These are phyloP conservation scores for Alternaria longipes DNA, from an alignment of 2,329 filamentous ascomycete species.

Conservation along the genomic window DNA sequence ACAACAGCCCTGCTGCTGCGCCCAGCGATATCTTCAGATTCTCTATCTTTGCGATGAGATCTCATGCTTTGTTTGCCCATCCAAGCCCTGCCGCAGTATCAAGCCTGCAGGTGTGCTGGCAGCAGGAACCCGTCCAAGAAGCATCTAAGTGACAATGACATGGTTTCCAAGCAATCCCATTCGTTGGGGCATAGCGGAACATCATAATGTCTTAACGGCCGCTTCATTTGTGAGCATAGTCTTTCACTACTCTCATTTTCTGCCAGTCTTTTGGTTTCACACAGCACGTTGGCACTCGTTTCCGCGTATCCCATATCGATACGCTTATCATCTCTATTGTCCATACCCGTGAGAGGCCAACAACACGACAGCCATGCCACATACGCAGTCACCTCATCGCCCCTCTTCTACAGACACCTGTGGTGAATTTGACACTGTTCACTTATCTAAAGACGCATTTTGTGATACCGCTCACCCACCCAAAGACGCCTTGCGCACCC, in stretches of 20 bases:
- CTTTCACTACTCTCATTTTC: constrained; percentile 28
- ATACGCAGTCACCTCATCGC: constrained; percentile 39
- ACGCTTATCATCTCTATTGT: constrained; percentile 23
- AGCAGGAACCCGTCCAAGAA: constrained; percentile 38
- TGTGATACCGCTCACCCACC: constrained; percentile 27
- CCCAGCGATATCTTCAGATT: constrained; percentile 5
- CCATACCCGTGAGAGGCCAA: constrained; percentile 31
- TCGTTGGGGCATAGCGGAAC: constrained; percentile 27
- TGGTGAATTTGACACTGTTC: constrained; percentile 25
- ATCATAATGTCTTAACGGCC: constrained; percentile 44
- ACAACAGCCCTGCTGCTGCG: constrained; percentile 21
- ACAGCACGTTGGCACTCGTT: constrained; percentile 39
- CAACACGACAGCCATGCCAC: constrained; percentile 46
- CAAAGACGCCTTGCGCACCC: constrained; percentile 30
- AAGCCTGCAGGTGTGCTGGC: constrained; percentile 45
- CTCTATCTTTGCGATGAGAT: constrained; percentile 21
- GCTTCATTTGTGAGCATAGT: constrained; percentile 43
- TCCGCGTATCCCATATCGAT: constrained; percentile 27
- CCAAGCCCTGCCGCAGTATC: constrained; percentile 33
- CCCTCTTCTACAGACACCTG: constrained; percentile 33
- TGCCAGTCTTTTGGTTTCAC: constrained; percentile 42
- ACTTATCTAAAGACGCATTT: constrained; percentile 27
- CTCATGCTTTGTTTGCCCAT: constrained; percentile 41
- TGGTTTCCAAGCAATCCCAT: constrained; percentile 33
- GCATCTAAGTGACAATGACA: constrained; percentile 43